Base-by-base conservation (phyloP, 305 asterid genomes). In the Fraxinus floribunda region DNA sequence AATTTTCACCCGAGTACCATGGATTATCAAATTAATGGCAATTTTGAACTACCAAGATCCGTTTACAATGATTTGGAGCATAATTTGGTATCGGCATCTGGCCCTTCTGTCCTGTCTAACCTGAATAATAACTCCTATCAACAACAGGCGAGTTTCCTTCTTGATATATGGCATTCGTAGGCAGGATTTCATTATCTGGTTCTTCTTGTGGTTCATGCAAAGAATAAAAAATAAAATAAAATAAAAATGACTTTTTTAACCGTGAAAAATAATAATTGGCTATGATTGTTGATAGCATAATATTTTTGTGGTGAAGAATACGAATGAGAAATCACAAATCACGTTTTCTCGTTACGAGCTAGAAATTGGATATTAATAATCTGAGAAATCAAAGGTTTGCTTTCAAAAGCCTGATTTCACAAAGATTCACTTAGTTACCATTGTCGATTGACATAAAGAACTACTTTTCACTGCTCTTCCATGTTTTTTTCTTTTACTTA, bases 31-130 rank as follows among this genome's bases (percentile, higher is more conserved):
- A 78, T 89, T 29, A 90, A 84, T 9, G 88, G 85, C n/a, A 93
- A 86, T 79, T 92, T 90, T 72, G 92, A 89, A 32, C 90, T 90
- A 60, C 88, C 88, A 30, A 85, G 94, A 83, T 86, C 93, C 35
- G 80, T 89, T 41, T 92, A 88, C 80, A 87, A 84, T 84, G 85
- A 78, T 75, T 78, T 86, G 46, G 89, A 88, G 11, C 87, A 85
- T 76, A 82, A 85, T 68, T 88, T 92, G 88, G 85, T 84, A 87
- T 89, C 92, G 11, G 34, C 88, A 35, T 77, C 90, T 20, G 91
- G 87, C 38, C 78, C 90, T 2, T 87, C 90, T 34, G 85, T 78
- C 57, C 81, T 90, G 85, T 88, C 92, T 82, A 84, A 84, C 87
- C 89, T 93, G 0, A 88, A 88, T 52, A 88, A 85, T 49, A 85